Conservation (phyloP, 2,329 filamentous ascomycete species). For the Colletotrichum lindemuthianum region DNA sequence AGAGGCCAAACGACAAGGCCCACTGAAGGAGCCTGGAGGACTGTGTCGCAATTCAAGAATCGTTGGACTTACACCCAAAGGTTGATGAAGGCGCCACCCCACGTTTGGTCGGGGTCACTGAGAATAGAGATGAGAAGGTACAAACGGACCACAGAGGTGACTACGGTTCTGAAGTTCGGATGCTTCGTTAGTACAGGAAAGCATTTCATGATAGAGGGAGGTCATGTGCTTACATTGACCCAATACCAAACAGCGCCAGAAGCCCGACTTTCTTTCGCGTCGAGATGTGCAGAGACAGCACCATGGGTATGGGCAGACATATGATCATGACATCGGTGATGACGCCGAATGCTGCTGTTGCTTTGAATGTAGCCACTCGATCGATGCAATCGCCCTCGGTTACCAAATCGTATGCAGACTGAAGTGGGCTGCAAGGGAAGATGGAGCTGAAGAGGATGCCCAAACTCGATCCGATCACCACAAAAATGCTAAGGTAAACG, state of each 20-base stretch:
- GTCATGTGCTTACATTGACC: constrained; percentile 40
- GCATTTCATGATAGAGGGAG: too few relatives aligned
- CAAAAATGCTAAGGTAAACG: constrained; percentile 28
- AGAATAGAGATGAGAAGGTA: constrained; percentile 40
- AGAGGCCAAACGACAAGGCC: too few relatives aligned
- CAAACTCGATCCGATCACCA: constrained; percentile 32
- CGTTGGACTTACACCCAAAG: constrained; percentile 41
- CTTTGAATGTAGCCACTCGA: constrained; percentile 56
- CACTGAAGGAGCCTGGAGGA: too few relatives aligned
- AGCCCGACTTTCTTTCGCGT: constrained; percentile 55
- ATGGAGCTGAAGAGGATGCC: constrained; percentile 43
- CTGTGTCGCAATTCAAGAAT: not conserved
- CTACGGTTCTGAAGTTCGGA: constrained; percentile 40
- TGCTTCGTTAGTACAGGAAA: not conserved
- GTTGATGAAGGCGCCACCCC: constrained; percentile 40
- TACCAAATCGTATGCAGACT: constrained; percentile 40
- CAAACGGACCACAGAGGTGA: constrained; percentile 44
- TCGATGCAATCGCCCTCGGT: constrained; percentile 50
- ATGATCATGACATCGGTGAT: constrained; percentile 58
- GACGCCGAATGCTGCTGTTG: constrained; percentile 57
- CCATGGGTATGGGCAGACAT: constrained; percentile 54
- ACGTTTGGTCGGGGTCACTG: constrained; percentile 41
- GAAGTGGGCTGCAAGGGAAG: constrained; percentile 45
- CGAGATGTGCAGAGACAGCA: constrained; percentile 55
- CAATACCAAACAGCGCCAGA: constrained; percentile 53